Base-by-base conservation (phyloP, 495 filamentous ascomycete genomes). In the Aspergillus heteromorphus region DNA sequence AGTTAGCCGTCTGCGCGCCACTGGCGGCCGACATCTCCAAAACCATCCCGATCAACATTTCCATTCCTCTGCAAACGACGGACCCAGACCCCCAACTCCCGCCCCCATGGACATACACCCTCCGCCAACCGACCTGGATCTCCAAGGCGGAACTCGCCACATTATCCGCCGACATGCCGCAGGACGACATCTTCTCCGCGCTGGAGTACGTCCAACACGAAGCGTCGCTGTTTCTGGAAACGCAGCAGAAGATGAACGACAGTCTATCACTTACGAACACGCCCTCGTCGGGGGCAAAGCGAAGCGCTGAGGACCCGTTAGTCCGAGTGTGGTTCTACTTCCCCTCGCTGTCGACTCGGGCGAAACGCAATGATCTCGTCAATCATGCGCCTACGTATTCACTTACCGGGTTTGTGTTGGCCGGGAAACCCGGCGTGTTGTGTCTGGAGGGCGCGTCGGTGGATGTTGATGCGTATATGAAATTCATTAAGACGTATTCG, bases 271-370 rank as follows among this genome's bases (percentile, higher is more conserved):
- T n/a, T n/a, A n/a, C n/a, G n/a, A n/a, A n/a, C n/a, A n/a, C n/a
- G n/a, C n/a, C n/a, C n/a, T n/a, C n/a, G n/a, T n/a, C n/a, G n/a
- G n/a, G n/a, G 34, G 11, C 2, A 40, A 11, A 18, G 10, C 40
- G 23, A 2, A 27, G 1, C 17, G 17, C 0, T 47, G 45, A 5
- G 30, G 20, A 6, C 64, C 68, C 8, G 55, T 67, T 14, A 27
- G 70, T 73, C 0, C 48, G 71, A 40, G 71, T 71, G 9, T 74
- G 71, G 71, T 74, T 74, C 38, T 74, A 74, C 55, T 71, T 74
- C 43, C 71, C 71, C 1, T 74, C 71, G 1, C 51, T 74, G 6
- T 74, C 71, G 5, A 74, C 66, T 0, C 64, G 69, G 2, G 62
- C 61, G 40, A 74, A 74, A 51, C 63, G 71, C 40, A 61, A 68